phyloP scores from a whole-genome alignment of 78 protist species.

The Polysphondylium violaceum region DNA sequence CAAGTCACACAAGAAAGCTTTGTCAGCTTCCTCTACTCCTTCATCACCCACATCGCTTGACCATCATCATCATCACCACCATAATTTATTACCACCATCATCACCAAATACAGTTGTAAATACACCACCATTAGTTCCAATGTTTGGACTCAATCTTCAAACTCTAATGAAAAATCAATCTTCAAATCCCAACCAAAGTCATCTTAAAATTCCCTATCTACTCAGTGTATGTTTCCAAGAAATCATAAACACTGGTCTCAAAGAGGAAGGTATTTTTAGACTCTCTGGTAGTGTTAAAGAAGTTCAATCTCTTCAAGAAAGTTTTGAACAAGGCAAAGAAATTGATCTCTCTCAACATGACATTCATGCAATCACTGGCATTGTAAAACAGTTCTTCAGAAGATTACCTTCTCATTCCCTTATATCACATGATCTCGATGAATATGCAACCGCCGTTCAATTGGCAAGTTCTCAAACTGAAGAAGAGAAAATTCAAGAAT shows the following conservation, averaged over 20 bases:
- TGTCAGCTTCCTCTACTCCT: neutral
- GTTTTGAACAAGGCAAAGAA: constrained; percentile 41
- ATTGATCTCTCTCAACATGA: constrained; percentile 43
- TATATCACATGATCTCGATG: constrained; percentile 10
- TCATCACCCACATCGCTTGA: neutral
- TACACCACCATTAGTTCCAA: constrained; percentile 3
- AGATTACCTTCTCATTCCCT: constrained; percentile 25
- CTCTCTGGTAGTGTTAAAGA: constrained; percentile 42
- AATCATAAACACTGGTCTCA: constrained; percentile 4
- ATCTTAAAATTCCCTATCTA: constrained; percentile 34
- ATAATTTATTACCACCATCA: neutral
- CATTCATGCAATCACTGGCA: constrained; percentile 54
- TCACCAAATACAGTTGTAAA: neutral
- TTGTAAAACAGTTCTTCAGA: constrained; percentile 66
- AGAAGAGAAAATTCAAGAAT: constrained; percentile 61
- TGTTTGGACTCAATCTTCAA: constrained; percentile 51
- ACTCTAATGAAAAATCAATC: constrained; percentile 31
- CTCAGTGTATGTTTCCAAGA: constrained; percentile 29
- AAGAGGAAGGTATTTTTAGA: constrained; percentile 61
- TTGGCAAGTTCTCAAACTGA: constrained; percentile 62
- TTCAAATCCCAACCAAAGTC: neutral
- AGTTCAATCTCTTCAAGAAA: neutral
- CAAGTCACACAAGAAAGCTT: constrained; percentile 27
- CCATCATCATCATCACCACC: neutral
- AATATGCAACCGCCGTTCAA: constrained; percentile 45